Evolutionary conservation across 495 filamentous ascomycete genomes (phyloP).

Genomic region (Neurospora sp.): DNA sequence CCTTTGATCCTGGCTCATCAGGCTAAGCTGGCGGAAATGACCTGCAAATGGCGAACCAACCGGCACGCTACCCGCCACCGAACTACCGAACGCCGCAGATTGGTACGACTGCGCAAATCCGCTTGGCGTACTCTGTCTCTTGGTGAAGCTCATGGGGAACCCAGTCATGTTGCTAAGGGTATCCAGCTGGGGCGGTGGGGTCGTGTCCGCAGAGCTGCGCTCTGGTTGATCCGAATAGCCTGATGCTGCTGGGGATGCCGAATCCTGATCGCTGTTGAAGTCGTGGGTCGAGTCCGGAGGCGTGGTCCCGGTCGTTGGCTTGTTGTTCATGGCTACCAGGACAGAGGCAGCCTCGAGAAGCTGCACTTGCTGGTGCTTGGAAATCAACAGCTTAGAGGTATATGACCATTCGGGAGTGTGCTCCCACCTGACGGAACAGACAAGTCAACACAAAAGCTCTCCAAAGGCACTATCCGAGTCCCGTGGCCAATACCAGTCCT

Average conservation of each 20-base stretch:
- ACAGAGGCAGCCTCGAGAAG: constrained; percentile 93
- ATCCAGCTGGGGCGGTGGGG: constrained; percentile 54
- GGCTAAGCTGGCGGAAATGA: constrained; percentile 47
- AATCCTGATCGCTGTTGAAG: constrained; percentile 66
- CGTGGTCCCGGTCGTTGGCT: constrained; percentile 39
- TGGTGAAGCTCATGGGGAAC: constrained; percentile 38
- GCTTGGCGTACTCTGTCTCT: constrained; percentile 57
- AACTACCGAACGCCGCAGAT: constrained; percentile 46
- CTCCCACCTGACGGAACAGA: constrained; percentile 76
- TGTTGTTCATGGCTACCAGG: constrained; percentile 79
- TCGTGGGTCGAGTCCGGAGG: constrained; percentile 52
- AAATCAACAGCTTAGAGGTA: constrained; percentile 96
- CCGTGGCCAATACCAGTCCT: constrained; percentile 9
- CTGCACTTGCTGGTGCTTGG: constrained; percentile 98
- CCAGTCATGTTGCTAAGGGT: constrained; percentile 28
- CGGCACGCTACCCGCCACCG: constrained; percentile 41
- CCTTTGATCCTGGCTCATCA: constrained; percentile 44
- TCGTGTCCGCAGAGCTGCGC: constrained; percentile 57
- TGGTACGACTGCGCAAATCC: constrained; percentile 78
- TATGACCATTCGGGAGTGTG: constrained; percentile 97
- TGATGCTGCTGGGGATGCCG: constrained; percentile 66
- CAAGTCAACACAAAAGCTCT: constrained; percentile 28
- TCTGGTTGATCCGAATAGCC: constrained; percentile 69
- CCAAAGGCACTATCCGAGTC: constrained; percentile 10
- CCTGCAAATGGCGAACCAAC: constrained; percentile 33